Percentiles rank a stretch among this genome's conserved stretches.
These are phyloP conservation scores for Penicillium angulare DNA, from an alignment of 495 filamentous ascomycete genomes.

Conservation along the genomic window DNA sequence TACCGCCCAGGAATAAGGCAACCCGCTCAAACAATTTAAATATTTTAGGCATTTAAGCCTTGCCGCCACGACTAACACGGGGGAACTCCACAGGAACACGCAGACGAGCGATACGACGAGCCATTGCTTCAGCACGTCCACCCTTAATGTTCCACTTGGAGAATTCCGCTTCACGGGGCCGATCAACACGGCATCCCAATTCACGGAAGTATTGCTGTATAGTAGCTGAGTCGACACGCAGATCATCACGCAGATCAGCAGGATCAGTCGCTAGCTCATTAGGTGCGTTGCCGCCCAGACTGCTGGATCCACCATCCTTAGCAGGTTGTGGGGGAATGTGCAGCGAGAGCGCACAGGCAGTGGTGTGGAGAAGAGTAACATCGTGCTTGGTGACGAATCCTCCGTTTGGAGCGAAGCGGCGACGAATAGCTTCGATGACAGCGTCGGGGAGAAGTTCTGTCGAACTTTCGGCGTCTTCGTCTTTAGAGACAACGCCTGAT, in stretches of 20 bases:
- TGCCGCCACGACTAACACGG: conserved; percentile 49
- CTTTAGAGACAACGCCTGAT: conserved; percentile 15
- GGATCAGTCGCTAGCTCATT: conserved; percentile 79
- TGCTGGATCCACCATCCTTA: conserved; percentile 43
- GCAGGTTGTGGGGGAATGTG: conserved; percentile 43
- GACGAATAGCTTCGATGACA: conserved; percentile 64
- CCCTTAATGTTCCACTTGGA: conserved; percentile 46
- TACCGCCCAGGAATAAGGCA: conserved; percentile 1
- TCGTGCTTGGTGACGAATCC: conserved; percentile 61
- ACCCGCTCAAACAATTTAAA: conserved; percentile 5
- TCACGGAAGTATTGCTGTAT: conserved; percentile 68
- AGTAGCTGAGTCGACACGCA: conserved; percentile 68
- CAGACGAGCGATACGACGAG: conserved; percentile 65
- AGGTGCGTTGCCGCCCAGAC: conserved; percentile 53
- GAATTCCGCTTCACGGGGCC: conserved; percentile 43
- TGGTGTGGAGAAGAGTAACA: conserved; percentile 62
- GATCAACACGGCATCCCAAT: conserved; percentile 64
- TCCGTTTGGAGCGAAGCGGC: conserved; percentile 63
- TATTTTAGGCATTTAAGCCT: conserved; percentile 15
- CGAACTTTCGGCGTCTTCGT: conserved; percentile 6
- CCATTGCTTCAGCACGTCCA: conserved; percentile 58
- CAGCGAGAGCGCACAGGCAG: conserved; percentile 65
- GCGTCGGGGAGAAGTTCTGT: conserved; percentile 49
- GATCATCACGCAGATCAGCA: conserved; percentile 71
- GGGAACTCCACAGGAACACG: conserved; percentile 83